Percentiles rank a stretch among this genome's conserved stretches.
Conservation (phyloP, 805 yeast genomes). For the Zygosaccharomyces gambellarensis region DNA sequence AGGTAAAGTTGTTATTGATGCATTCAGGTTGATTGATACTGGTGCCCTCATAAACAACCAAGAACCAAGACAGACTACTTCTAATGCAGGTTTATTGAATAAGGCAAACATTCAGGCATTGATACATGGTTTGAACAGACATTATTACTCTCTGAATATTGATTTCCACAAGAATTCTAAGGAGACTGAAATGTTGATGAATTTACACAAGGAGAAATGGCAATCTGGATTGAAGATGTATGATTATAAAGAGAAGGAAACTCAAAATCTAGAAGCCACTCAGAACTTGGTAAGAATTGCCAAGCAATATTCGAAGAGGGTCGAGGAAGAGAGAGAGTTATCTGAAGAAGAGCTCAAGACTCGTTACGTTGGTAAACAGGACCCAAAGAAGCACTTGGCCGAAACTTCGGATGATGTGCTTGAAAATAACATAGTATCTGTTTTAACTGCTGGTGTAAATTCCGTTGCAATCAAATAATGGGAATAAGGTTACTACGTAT, state of each 20-base stretch:
- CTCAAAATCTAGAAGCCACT: slow-evolving; percentile 65
- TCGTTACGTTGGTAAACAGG: slow-evolving; percentile 96
- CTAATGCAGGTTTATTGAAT: slow-evolving; percentile 90
- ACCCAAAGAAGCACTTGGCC: slow-evolving; percentile 93
- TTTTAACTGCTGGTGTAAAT: slow-evolving; percentile 85
- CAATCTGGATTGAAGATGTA: slow-evolving; percentile 79
- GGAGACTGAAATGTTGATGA: slow-evolving; percentile 90
- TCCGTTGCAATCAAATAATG: slow-evolving; percentile 75
- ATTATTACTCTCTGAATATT: slow-evolving; percentile 90
- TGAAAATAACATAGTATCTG: slow-evolving; percentile 85
- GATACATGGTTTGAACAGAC: slow-evolving; percentile 95
- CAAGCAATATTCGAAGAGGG: slow-evolving; percentile 80
- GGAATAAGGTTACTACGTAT: not conserved
- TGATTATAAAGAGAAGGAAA: slow-evolving; percentile 74
- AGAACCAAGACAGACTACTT: slow-evolving; percentile 96
- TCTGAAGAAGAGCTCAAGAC: slow-evolving; percentile 86
- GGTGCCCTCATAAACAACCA: slow-evolving; percentile 88
- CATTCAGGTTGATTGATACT: slow-evolving; percentile 89
- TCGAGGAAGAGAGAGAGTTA: slow-evolving; percentile 85
- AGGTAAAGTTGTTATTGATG: slow-evolving; percentile 98
- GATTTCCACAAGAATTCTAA: slow-evolving; percentile 88
- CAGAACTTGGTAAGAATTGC: slow-evolving; percentile 85
- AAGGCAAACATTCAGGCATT: slow-evolving; percentile 96
- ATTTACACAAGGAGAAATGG: slow-evolving; percentile 94
- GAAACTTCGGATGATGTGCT: slow-evolving; percentile 82